phyloP scores from a whole-genome alignment of 129 eudicot genomes.

The Deinandra increscens region DNA sequence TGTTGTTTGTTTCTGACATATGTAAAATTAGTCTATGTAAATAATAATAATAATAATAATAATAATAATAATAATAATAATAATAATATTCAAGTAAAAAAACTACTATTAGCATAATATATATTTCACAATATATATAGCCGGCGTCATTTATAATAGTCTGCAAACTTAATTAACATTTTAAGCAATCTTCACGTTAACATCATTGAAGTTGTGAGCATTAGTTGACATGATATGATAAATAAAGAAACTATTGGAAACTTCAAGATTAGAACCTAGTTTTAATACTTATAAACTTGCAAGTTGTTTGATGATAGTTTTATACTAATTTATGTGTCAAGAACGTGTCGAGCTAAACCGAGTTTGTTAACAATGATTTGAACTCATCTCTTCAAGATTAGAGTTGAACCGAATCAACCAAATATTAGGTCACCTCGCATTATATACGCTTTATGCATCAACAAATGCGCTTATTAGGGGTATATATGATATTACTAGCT shows the following conservation, averaged over 20 bases:
- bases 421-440: neutral
- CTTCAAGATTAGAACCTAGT: constrained; percentile 15
- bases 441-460: neutral
- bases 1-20: too few relatives aligned
- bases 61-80: too few relatives aligned
- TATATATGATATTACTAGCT: neutral
- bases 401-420: constrained; percentile 18
- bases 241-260: neutral
- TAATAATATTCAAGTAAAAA: neutral
- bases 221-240: constrained; percentile 30
- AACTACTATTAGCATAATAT: neutral
- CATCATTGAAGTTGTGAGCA: constrained; percentile 23
- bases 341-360: too few relatives aligned
- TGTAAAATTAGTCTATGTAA: too few relatives aligned
- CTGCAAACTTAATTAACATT: constrained; percentile 2
- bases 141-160: constrained; percentile 34
- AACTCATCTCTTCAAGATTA: neutral
- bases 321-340: neutral
- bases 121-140: constrained; percentile 22
- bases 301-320: neutral
- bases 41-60: too few relatives aligned
- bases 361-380: neutral
- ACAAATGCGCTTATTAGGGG: neutral
- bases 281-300: neutral
- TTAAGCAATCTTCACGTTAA: constrained; percentile 16